A percentile compares a stretch with the other conserved stretches of the same genome.
Evolutionary conservation across 2,329 filamentous ascomycete species (phyloP).

Genomic region (Hypoxylon sp.): DNA sequence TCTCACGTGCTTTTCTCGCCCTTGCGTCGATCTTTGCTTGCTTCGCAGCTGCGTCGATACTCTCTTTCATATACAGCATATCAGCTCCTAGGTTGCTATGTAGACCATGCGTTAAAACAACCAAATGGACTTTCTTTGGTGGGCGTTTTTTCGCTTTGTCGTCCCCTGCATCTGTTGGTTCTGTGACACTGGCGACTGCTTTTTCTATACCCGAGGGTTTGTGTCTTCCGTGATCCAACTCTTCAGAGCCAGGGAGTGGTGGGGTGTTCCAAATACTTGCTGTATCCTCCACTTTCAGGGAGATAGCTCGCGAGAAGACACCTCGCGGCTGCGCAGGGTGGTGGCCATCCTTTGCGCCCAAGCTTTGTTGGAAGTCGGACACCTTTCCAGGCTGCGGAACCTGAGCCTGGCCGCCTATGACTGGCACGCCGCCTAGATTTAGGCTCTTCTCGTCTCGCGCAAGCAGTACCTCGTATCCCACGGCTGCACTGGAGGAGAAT

Average conservation of each 20-base stretch:
- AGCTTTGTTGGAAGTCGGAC: constrained; percentile 80
- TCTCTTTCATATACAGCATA: constrained; percentile 98
- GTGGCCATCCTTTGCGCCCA: constrained; percentile 69
- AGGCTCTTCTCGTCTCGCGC: constrained; percentile 89
- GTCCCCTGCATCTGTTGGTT: constrained; percentile 45
- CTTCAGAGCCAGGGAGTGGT: constrained; percentile 77
- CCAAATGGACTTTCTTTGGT: constrained; percentile 87
- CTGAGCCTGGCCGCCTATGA: constrained; percentile 62
- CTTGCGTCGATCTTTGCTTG: constrained; percentile 80
- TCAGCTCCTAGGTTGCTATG: constrained; percentile 97
- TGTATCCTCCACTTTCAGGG: constrained; percentile 87
- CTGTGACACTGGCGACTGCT: constrained; percentile 43
- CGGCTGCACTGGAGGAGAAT: constrained; percentile 89
- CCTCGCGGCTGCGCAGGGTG: constrained; percentile 78
- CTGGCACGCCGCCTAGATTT: constrained; percentile 70
- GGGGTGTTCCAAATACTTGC: constrained; percentile 94
- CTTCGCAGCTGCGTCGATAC: constrained; percentile 86
- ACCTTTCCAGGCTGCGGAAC: constrained; percentile 78
- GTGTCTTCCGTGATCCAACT: constrained; percentile 55
- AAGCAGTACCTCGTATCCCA: constrained; percentile 89
- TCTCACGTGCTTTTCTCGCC: constrained; percentile 69
- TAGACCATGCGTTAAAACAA: constrained; percentile 92
- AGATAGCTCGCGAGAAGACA: constrained; percentile 86
- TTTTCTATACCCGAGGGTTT: constrained; percentile 49
- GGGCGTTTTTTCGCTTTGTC: constrained; percentile 59